Evolutionary conservation across 2,329 filamentous ascomycete genomes (phyloP).

Genomic region (Penicillium digitatum): DNA sequence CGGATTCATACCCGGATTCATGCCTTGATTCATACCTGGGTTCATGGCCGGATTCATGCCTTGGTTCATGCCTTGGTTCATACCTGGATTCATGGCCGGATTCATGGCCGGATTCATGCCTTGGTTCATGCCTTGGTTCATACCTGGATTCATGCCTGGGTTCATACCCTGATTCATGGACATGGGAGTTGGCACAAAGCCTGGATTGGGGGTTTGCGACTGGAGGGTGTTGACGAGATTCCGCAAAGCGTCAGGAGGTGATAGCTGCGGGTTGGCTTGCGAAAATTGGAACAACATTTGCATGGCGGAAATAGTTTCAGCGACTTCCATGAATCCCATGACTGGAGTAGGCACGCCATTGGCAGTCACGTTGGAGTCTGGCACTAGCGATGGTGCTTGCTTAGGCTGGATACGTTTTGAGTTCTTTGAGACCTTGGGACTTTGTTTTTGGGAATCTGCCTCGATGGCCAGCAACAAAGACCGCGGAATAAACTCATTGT

Average conservation of each 20-base stretch:
- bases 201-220: slow-evolving; percentile 31
- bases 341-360: slow-evolving; percentile 56
- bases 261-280: slow-evolving; percentile 50
- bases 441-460: slow-evolving; percentile 54
- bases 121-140: not conserved
- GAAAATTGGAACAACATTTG: slow-evolving; percentile 57
- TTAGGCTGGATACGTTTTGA: slow-evolving; percentile 51
- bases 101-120: not conserved
- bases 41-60: not conserved
- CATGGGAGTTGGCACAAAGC: slow-evolving; percentile 28
- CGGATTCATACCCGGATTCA: not conserved
- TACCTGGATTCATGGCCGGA: not conserved
- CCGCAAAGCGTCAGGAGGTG: slow-evolving; percentile 54
- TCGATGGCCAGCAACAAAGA: slow-evolving; percentile 51
- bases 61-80: slow-evolving; percentile 20
- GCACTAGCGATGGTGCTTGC: slow-evolving; percentile 43
- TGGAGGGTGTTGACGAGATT: slow-evolving; percentile 49
- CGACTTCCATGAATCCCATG: slow-evolving; percentile 61
- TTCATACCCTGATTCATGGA: slow-evolving; percentile 14
- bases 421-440: slow-evolving; percentile 57
- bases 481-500: slow-evolving; percentile 81
- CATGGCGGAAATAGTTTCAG: slow-evolving; percentile 64
- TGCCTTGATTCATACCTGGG: not conserved
- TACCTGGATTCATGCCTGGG: not conserved
- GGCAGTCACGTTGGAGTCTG: slow-evolving; percentile 44